These are phyloP conservation scores for Quercus agrifolia DNA, from an alignment of 306 rosid genomes.

Conservation along the genomic window DNA sequence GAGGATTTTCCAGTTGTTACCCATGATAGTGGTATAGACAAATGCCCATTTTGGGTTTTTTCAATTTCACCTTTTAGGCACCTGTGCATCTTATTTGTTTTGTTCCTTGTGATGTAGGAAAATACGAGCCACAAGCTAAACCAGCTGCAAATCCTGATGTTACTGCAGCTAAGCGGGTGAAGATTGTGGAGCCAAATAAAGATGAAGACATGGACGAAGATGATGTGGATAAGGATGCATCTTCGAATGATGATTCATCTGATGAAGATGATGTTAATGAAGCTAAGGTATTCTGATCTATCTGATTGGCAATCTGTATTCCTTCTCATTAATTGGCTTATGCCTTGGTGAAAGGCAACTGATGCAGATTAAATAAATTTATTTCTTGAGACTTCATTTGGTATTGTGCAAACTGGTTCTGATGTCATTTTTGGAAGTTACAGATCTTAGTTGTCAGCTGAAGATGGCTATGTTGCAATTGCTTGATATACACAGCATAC, in stretches of 20 bases:
- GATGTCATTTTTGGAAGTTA: neutral
- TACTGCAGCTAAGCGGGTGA: conserved; percentile 29
- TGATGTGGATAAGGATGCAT: conserved; percentile 26
- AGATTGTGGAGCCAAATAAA: conserved; percentile 31
- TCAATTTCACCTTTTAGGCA: neutral
- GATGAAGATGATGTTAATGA: conserved; percentile 33
- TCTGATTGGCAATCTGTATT: neutral
- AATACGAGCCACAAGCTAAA: conserved; percentile 18
- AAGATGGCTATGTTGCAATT: neutral
- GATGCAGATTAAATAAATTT: neutral
- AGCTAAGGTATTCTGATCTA: conserved; percentile 18
- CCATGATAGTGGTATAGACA: conserved; percentile 32
- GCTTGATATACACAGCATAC: neutral
- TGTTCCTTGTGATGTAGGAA: conserved; percentile 16
- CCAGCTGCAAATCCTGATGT: conserved; percentile 18
- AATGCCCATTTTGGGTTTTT: neutral
- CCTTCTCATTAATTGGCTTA: neutral
- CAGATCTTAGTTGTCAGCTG: neutral
- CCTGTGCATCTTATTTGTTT: neutral
- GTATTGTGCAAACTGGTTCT: neutral
- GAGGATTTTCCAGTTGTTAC: conserved; percentile 19
- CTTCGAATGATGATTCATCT: conserved; percentile 40
- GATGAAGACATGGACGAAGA: conserved; percentile 16
- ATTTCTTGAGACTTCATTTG: neutral
- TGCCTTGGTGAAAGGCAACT: neutral